These are phyloP conservation scores for Fomitopsis betulina DNA, from an alignment of 1,284 basidiomycete genomes.

Conservation along the genomic window DNA sequence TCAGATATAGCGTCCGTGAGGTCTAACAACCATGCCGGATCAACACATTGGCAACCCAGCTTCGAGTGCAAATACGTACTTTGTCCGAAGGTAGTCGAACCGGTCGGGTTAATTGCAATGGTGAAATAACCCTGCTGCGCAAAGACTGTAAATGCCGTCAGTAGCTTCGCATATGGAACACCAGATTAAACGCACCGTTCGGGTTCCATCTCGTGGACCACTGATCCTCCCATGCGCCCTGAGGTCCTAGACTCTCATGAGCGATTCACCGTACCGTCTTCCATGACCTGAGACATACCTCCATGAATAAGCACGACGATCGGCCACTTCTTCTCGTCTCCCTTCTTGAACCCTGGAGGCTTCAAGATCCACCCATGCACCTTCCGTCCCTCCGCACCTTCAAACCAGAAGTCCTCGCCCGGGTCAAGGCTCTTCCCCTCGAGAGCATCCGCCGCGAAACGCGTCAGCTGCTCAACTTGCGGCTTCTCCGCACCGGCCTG, in stretches of 20 bases:
- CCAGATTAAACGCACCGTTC: slow-evolving; percentile 46
- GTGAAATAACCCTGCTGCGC: slow-evolving; percentile 83
- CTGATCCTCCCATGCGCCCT: slow-evolving; percentile 77
- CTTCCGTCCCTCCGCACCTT: slow-evolving; percentile 63
- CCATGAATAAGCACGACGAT: slow-evolving; percentile 74
- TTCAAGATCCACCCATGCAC: slow-evolving; percentile 84
- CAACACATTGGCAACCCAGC: slow-evolving; percentile 1
- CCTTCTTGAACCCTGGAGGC: slow-evolving; percentile 68
- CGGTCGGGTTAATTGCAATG: slow-evolving; percentile 85
- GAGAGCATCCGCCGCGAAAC: slow-evolving; percentile 55
- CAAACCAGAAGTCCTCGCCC: slow-evolving; percentile 84
- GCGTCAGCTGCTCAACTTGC: slow-evolving; percentile 49
- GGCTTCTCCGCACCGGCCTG: slow-evolving; percentile 19
- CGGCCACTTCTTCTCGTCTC: slow-evolving; percentile 73
- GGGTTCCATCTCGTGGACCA: slow-evolving; percentile 91
- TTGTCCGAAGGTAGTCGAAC: slow-evolving; percentile 86
- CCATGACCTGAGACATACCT: slow-evolving; percentile 29
- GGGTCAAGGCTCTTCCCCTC: slow-evolving; percentile 49
- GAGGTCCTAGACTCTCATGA: slow-evolving; percentile 45
- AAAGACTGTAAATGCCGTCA: slow-evolving; percentile 44
- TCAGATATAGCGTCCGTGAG: slow-evolving; percentile 76
- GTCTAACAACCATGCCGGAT: slow-evolving; percentile 38
- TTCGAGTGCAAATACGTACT: slow-evolving; percentile 29
- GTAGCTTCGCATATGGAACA: neutral
- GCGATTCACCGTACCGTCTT: too few relatives aligned